Base-by-base conservation (phyloP, 2,329 filamentous ascomycete species). In the Phyllosticta citriasiana region DNA sequence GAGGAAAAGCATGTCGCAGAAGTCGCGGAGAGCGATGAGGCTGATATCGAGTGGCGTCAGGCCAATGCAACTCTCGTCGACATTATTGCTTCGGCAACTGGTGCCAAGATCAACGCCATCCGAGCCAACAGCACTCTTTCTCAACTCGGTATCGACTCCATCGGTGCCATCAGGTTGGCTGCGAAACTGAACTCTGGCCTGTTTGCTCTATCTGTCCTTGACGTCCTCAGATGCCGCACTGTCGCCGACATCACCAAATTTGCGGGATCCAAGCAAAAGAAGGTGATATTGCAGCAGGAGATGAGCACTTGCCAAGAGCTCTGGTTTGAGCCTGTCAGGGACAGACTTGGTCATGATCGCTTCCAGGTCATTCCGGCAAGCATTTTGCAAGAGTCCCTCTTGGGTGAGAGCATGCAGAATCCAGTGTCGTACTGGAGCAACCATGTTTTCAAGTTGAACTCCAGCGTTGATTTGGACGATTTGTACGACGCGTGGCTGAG, bases 81-180 rank as follows among this genome's bases (percentile, higher is more conserved):
- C 0, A 76, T 83, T 0, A 70, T 90, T 22, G 78, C 82, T 0
- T 72, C 73, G 1, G 78, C 91, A 35, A 83, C 86, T 1, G 75
- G 77, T 2, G 70, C 80, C 3, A 71, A 80, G 0, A 64, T 70
- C 68, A 71, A 3, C 78, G 77, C 19, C 69, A 81, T n/a, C 88
- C 83, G 0, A 89, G 87, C 0, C 88, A 96, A 57, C 93, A 91
- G 67, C 84, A 86, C 62, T 80, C 59, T 61, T 4, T 47, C 40
- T 2, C 26, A 54, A 9, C 55, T 95, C n/a, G 91, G 91, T 0
- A 75, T 95, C 2, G 91, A 96, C 72, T 95, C 90, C 70, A 91
- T 96, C 67, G 89, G 87, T 61, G 88, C 89, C 0, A 77, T 82
- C 24, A 89, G 94, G 68, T 78, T 95, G 10, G 88, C 89, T 0